Percentiles rank a stretch among this genome's conserved stretches.
These are phyloP conservation scores for Ettlia oleoabundans DNA, from an alignment of 139 green algal genomes.

Conservation along the genomic window DNA sequence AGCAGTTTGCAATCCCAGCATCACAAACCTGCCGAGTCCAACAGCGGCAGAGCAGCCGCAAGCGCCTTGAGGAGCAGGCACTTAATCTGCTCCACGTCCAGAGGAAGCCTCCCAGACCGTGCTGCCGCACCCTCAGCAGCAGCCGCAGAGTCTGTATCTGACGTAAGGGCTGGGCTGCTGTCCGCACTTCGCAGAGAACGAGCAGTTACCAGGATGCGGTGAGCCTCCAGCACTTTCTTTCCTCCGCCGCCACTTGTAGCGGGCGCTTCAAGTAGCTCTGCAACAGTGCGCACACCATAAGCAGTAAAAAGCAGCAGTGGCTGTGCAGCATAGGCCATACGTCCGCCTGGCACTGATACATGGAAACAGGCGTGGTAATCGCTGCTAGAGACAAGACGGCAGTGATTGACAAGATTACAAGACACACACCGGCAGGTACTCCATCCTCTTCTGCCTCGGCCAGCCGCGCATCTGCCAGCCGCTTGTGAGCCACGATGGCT, in stretches of 20 bases:
- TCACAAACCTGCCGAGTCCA: constrained; percentile 6
- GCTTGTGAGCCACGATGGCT: constrained; percentile 53
- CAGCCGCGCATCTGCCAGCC: constrained; percentile 20
- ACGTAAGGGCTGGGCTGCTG: not conserved
- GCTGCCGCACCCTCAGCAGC: not conserved
- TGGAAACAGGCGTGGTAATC: not conserved
- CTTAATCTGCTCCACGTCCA: constrained; percentile 27
- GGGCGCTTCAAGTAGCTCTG: constrained; percentile 33
- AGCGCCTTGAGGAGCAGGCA: constrained; percentile 31
- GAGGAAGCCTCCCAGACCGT: not conserved
- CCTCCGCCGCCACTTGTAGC: not conserved
- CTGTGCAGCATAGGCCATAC: not conserved
- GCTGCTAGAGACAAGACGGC: not conserved
- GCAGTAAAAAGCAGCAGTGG: not conserved
- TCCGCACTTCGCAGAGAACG: constrained; percentile 37
- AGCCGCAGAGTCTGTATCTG: not conserved
- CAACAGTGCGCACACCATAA: not conserved
- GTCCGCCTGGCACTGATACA: not conserved
- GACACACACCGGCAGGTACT: constrained; percentile 6
- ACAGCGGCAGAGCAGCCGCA: constrained; percentile 25
- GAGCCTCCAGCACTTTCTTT: constrained; percentile 38
- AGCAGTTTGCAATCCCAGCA: no score
- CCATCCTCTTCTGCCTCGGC: not conserved
- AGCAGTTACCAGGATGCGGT: constrained; percentile 45
- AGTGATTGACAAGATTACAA: no score